Base-by-base conservation (phyloP, 179 eudicot species). In the Camellia oleifera region DNA sequence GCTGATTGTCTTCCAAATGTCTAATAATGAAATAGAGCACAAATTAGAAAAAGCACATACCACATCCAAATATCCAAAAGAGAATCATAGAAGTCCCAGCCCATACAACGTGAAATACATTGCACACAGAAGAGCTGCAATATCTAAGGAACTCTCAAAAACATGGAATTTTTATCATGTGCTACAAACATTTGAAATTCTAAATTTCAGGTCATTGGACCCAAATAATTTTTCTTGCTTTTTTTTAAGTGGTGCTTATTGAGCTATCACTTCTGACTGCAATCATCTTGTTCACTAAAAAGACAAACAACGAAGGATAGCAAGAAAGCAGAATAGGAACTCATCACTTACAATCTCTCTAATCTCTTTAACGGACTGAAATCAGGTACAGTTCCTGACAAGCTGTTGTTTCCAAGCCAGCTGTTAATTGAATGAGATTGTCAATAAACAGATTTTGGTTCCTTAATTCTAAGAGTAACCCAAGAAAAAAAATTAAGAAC, bases 321-420 rank as follows among this genome's bases (percentile, higher is more conserved):
- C 4, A 32, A 48, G n/a, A 53, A 81, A 69, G 9, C 1, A 78
- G 61, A 73, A 78, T 45, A 69, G 17, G 23, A 74, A 71, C 60
- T 71, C 60, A 76, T 77, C 50, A 78, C 89, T 91, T 88, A 96
- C 99, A 97, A 64, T 56, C 65, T 88, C 82, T 87, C 71, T 76
- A 97, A 85, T 77, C 68, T 76, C 89, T 78, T 88, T 84, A 97
- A 83, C 78, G 80, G 61, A 69, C 91, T 84, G 69, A 97, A 87
- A 84, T 88, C 89, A 56, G 94, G 92, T 78, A 97, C 89, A 78
- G 77, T 78, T 87, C 99, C 98, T 46, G 87, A 78, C 82, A 97
- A 83, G 78, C 78, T 85, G 82, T 97, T 97, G 83, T 85, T 88
- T 75, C 93, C 89, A 18, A 97, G 95, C 81, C 87, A 83, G 83